Conservation (phyloP, 148 eudicot species). For the Rhododendron ovatum region DNA sequence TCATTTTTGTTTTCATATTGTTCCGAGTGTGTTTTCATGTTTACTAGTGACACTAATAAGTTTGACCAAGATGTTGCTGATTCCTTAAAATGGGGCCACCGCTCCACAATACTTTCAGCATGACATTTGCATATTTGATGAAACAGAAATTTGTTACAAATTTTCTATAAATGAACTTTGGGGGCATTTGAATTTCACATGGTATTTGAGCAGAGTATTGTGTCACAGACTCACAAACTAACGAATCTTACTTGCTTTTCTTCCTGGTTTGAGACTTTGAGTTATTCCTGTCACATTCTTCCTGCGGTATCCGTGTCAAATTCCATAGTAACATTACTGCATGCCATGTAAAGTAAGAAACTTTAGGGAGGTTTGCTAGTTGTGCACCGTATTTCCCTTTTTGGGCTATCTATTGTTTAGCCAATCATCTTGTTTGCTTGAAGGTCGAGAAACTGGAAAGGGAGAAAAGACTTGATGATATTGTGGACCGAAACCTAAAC, state of each 20-base stretch:
- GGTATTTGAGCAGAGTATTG: neutral
- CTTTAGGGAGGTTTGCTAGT: neutral
- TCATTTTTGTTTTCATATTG: neutral
- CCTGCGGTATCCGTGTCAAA: neutral
- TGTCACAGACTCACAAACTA: neutral
- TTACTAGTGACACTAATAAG: neutral
- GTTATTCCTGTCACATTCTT: neutral
- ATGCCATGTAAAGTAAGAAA: neutral
- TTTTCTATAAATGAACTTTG: neutral
- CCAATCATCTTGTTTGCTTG: slow-evolving; percentile 7
- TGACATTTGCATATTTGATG: neutral
- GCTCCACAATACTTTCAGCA: neutral
- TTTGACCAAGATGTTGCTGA: slow-evolving; percentile 18
- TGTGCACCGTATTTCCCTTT: neutral
- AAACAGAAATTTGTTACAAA: neutral
- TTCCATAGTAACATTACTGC: neutral
- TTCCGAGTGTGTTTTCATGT: neutral
- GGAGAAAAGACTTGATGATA: slow-evolving; percentile 71
- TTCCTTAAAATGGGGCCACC: neutral
- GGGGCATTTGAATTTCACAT: neutral
- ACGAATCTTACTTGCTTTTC: neutral
- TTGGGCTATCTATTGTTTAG: neutral
- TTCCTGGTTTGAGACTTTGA: neutral
- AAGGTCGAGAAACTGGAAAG: slow-evolving; percentile 85
- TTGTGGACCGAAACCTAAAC: slow-evolving; percentile 64